Evolutionary conservation across 805 yeast species (phyloP).

Genomic region (Pichia paraexigua): DNA sequence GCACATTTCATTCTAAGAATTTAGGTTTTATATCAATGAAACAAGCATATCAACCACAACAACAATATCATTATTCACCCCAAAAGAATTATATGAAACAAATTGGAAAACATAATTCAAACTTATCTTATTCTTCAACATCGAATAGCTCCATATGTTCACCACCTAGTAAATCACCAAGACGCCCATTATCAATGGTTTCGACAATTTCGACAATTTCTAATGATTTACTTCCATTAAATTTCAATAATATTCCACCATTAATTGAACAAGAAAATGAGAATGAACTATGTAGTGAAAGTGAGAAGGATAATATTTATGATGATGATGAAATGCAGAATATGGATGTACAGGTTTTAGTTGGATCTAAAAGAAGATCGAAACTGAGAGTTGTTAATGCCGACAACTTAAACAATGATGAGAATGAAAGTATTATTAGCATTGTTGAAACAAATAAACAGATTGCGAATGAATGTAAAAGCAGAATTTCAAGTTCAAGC

Average conservation of each 20-base stretch:
- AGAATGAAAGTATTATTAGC: background rate
- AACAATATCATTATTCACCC: background rate
- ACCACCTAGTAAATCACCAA: background rate
- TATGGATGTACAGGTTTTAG: constrained; percentile 65
- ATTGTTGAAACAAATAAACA: background rate
- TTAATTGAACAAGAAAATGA: background rate
- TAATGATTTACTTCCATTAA: background rate
- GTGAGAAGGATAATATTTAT: background rate
- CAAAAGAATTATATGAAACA: constrained; percentile 6
- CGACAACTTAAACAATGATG: constrained; percentile 23
- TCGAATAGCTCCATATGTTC: background rate
- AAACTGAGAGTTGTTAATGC: constrained; percentile 59
- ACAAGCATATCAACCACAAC: background rate
- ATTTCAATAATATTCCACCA: background rate
- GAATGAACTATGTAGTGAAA: background rate
- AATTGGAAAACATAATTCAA: background rate
- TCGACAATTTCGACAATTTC: background rate
- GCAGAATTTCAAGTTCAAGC: constrained; percentile 11
- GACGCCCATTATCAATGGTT: constrained; percentile 1
- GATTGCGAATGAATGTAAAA: background rate
- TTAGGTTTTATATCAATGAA: constrained; percentile 6
- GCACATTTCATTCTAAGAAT: constrained; percentile 11
- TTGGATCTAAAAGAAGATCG: constrained; percentile 55
- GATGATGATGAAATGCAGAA: constrained; percentile 36
- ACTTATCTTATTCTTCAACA: background rate